Evolutionary conservation across 352 stramenopile genomes (phyloP).

Genomic region (Pythium aphanidermatum): DNA sequence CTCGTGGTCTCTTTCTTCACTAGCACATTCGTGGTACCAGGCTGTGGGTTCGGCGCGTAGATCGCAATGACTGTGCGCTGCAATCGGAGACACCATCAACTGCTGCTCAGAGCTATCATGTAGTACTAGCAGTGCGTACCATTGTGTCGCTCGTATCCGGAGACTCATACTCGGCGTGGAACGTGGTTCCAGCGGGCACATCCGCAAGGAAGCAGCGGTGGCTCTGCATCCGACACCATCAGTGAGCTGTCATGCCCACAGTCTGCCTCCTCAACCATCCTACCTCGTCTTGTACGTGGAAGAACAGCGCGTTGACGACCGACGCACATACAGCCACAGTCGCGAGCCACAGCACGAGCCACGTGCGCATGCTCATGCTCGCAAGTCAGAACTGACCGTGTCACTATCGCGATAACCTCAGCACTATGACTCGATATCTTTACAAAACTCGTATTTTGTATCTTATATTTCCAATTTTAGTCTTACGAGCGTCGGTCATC

Average conservation of each 20-base stretch:
- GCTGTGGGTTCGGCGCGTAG: slow-evolving; percentile 40
- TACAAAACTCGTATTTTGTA: too few species aligned
- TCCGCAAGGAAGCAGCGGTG: slow-evolving; percentile 79
- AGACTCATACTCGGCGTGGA: slow-evolving; percentile 80
- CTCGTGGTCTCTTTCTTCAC: slow-evolving; percentile 52
- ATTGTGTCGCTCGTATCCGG: slow-evolving; percentile 77
- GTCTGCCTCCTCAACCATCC: neutral
- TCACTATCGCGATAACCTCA: too few species aligned
- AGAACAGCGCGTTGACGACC: slow-evolving; percentile 40
- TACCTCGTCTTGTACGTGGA: slow-evolving; percentile 54
- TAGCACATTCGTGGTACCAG: slow-evolving; percentile 37
- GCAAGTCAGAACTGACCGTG: too few species aligned
- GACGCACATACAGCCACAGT: slow-evolving; percentile 18
- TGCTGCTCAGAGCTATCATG: too few species aligned
- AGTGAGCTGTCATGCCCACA: neutral
- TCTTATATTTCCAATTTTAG: too few species aligned
- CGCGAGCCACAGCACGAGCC: slow-evolving; percentile 17
- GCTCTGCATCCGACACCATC: slow-evolving; percentile 18
- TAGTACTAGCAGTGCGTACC: slow-evolving; percentile 17
- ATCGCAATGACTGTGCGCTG: slow-evolving; percentile 63
- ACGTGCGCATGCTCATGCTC: neutral
- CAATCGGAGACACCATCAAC: too few species aligned
- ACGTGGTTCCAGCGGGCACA: slow-evolving; percentile 63
- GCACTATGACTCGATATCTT: too few species aligned
- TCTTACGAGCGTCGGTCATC: too few species aligned